A percentile compares a stretch with the other conserved stretches of the same genome.
These are phyloP conservation scores for Mycena pura DNA, from an alignment of 768 basidiomycete genomes.

Conservation along the genomic window DNA sequence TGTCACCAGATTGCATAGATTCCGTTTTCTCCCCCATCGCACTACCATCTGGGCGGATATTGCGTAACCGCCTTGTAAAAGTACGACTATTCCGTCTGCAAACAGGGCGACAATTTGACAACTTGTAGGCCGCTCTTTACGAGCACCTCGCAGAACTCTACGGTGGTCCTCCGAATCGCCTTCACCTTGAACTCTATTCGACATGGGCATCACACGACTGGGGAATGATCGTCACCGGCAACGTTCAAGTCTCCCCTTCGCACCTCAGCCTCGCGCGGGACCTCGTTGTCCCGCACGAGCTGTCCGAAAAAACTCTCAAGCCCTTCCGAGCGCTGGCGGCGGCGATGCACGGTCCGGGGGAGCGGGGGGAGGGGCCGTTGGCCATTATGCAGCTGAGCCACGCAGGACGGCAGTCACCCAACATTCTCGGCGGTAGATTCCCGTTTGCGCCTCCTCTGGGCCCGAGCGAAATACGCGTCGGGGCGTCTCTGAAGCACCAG, in stretches of 20 bases:
- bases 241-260: constrained; percentile 67
- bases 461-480: constrained; percentile 68
- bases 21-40: no score
- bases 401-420: constrained; percentile 81
- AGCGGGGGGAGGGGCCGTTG: constrained; percentile 28
- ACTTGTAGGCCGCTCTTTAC: constrained; percentile 95
- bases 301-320: constrained; percentile 49
- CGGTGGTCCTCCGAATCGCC: constrained; percentile 75
- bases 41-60: no score
- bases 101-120: no score
- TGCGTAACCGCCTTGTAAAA: no score
- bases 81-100: no score
- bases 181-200: constrained; percentile 70
- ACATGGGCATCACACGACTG: constrained; percentile 79
- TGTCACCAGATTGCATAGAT: no score
- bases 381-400: constrained; percentile 88
- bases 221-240: constrained; percentile 92
- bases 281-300: constrained; percentile 57
- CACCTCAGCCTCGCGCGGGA: constrained; percentile 81
- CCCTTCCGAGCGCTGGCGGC: constrained; percentile 60
- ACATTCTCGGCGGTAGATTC: constrained; percentile 71
- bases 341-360: constrained; percentile 58
- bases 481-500: constrained; percentile 31
- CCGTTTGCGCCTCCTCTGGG: constrained; percentile 68
- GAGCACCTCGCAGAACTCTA: constrained; percentile 74